A percentile compares a stretch with the other conserved stretches of the same genome.
These are phyloP conservation scores for Leptodermis oblonga DNA, from an alignment of 257 asterid species.

Conservation along the genomic window DNA sequence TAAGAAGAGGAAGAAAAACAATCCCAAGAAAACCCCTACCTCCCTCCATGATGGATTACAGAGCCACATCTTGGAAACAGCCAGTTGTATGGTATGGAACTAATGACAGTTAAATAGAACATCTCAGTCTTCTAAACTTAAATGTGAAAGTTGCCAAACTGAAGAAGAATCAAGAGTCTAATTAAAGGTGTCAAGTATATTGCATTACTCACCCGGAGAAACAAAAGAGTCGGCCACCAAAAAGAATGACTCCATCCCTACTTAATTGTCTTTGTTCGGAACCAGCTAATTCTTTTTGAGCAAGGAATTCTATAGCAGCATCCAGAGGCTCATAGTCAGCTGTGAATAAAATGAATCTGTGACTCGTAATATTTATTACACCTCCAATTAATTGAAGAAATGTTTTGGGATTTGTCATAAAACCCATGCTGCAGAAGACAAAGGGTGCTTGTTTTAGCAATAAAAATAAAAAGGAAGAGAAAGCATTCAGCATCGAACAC, in stretches of 20 bases:
- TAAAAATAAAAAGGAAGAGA: constrained; percentile 10
- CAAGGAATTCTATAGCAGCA: constrained; percentile 47
- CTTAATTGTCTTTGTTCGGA: constrained; percentile 36
- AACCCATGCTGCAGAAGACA: constrained; percentile 81
- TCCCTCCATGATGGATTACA: constrained; percentile 94
- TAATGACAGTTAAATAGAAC: constrained; percentile 23
- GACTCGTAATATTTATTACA: constrained; percentile 45
- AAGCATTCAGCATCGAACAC: not conserved
- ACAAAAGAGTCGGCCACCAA: constrained; percentile 63
- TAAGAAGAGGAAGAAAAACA: not conserved
- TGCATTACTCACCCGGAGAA: constrained; percentile 65
- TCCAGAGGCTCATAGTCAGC: constrained; percentile 86
- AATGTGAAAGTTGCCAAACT: not conserved
- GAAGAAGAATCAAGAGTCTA: not conserved
- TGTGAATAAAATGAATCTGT: constrained; percentile 66
- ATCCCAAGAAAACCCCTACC: constrained; percentile 39
- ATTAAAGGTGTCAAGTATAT: not conserved
- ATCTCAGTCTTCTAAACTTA: not conserved
- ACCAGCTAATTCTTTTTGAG: constrained; percentile 35
- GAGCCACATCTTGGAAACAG: constrained; percentile 86
- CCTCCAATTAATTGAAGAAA: constrained; percentile 20
- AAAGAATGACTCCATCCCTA: constrained; percentile 54
- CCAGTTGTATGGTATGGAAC: constrained; percentile 77
- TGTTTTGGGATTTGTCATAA: constrained; percentile 34
- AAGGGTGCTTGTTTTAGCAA: constrained; percentile 7